A percentile compares a stretch with the other conserved stretches of the same genome.
phyloP scores from a whole-genome alignment of 139 green algal species.

The Pleodorina starrii region DNA sequence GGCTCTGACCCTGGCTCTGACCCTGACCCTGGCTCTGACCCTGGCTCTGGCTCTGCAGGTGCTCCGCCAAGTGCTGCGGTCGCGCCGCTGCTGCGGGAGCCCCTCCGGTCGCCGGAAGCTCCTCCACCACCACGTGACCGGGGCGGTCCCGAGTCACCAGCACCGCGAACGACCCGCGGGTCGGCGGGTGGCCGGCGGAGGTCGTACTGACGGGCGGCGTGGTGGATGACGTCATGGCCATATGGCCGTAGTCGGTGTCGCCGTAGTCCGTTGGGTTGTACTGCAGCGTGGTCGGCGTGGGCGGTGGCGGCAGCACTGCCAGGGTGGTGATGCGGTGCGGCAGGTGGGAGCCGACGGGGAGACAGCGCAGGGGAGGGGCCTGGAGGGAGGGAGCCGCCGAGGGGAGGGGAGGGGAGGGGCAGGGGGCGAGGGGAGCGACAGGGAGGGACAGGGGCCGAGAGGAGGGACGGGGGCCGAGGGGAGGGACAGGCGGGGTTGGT shows the following conservation, averaged over 20 bases:
- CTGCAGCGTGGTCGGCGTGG: neutral
- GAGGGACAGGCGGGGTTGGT: no score
- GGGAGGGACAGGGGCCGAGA: no score
- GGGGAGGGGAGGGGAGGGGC: no score
- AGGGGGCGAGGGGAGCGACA: no score
- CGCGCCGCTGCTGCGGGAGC: neutral
- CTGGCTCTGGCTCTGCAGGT: neutral
- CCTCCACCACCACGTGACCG: constrained; percentile 1
- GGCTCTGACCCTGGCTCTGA: no score
- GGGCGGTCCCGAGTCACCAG: constrained; percentile 26
- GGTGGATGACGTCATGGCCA: neutral
- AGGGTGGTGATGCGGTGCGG: constrained; percentile 3
- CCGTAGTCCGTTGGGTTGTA: neutral
- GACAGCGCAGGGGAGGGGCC: neutral
- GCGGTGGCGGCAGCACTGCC: constrained; percentile 23
- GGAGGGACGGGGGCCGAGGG: no score
- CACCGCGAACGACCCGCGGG: constrained; percentile 25
- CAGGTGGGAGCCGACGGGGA: neutral
- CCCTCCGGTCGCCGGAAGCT: neutral
- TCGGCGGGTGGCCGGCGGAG: neutral
- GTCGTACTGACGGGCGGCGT: no score
- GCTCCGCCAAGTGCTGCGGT: no score
- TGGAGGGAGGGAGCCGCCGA: neutral
- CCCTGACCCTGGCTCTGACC: neutral
- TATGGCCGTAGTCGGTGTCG: neutral